phyloP scores from a whole-genome alignment of 305 asterid genomes.

The Striga hermonthica region DNA sequence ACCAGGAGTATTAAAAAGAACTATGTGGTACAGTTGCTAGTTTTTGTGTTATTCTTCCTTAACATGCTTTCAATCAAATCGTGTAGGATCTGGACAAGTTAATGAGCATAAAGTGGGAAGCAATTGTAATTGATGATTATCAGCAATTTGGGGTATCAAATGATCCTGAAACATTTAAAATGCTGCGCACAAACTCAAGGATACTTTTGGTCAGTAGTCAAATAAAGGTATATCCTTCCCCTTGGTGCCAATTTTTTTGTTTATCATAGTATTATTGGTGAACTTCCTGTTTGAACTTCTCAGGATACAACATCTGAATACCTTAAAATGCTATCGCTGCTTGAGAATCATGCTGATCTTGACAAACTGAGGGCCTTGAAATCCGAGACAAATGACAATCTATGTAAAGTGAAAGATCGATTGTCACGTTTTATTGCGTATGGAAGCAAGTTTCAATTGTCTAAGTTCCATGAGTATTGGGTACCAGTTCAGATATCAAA shows the following conservation, averaged over 20 bases:
- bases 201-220: conserved; percentile 55
- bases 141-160: conserved; percentile 37
- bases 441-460: conserved; percentile 38
- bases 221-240: conserved; percentile 42
- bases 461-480: conserved; percentile 87
- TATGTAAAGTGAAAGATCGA: conserved; percentile 45
- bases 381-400: conserved; percentile 45
- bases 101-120: conserved; percentile 52
- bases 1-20: conserved; percentile 6
- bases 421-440: conserved; percentile 41
- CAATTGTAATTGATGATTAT: conserved; percentile 55
- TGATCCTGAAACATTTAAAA: conserved; percentile 44
- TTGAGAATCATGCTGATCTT: conserved; percentile 42
- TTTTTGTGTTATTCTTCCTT: conserved; percentile 21
- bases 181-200: conserved; percentile 43
- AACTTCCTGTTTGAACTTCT: conserved; percentile 29
- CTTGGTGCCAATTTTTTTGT: conserved; percentile 23
- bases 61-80: conserved; percentile 19
- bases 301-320: conserved; percentile 59
- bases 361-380: conserved; percentile 42
- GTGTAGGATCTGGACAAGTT: conserved; percentile 59
- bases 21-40: conserved; percentile 22
- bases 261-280: conserved; percentile 16
- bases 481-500: conserved; percentile 82
- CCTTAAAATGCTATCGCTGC: conserved; percentile 48